Base-by-base conservation (phyloP, 2,329 filamentous ascomycete species). In the Dactylellina haptotyla region DNA sequence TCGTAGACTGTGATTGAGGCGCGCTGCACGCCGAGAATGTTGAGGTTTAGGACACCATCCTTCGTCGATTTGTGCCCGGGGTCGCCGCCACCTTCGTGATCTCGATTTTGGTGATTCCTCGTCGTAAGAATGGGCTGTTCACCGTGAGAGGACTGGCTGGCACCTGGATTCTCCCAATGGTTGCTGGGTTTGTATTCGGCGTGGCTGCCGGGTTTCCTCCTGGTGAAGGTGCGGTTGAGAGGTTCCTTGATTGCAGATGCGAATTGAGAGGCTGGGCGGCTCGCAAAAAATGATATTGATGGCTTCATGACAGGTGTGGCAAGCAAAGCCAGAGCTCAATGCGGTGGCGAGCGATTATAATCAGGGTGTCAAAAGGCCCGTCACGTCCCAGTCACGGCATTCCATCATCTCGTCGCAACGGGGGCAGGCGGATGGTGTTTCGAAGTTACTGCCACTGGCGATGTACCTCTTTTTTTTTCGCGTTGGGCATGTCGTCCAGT, bases 1-100 rank as follows among this genome's bases (percentile, higher is more conserved):
- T 18, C 50, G 54, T 64, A 73, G 37, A 73, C 16, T 14, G 61
- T 66, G 46, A 45, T 30, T 9, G 61, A 53, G 20, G 61, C 45
- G 14, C 46, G 43, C 14, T 53, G 20, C 6, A 57, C 34, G 39
- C 53, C 46, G 2, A 28, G 20, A 16, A 58, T 34, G 25, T 67
- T 67, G 53, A 67, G n/a, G n/a, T 67, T 16, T 45, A 67, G 26
- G 16, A 28, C n/a, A 14, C 32, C 32, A n/a, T n/a, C n/a, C n/a
- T n/a, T n/a, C n/a, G n/a, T n/a, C n/a, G n/a, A n/a, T n/a, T n/a
- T n/a, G n/a, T n/a, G n/a, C n/a, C n/a, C n/a, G n/a, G n/a, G n/a
- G n/a, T n/a, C n/a, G n/a, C n/a, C n/a, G n/a, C n/a, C n/a, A n/a
- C n/a, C n/a, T n/a, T n/a, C n/a, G n/a, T n/a, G n/a, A n/a, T n/a